These are phyloP conservation scores for Pythium folliculosum DNA, from an alignment of 352 stramenopile species.

Conservation along the genomic window DNA sequence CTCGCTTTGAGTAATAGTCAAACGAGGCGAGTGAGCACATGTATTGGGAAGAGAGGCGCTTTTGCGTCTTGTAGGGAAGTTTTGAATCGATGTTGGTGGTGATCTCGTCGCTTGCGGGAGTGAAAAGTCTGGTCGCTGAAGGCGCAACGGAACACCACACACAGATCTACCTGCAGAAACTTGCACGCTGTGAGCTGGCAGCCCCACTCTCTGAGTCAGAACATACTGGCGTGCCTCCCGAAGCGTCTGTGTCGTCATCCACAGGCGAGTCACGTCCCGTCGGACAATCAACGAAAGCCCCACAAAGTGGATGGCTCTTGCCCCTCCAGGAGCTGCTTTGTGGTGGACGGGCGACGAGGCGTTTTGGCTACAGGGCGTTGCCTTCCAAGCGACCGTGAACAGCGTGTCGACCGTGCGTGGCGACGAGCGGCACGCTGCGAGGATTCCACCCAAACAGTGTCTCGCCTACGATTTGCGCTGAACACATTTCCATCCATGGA, in stretches of 20 bases:
- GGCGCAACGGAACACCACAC: neutral
- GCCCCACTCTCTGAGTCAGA: neutral
- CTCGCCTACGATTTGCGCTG: neutral
- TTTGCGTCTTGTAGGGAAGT: no score
- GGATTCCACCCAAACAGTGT: neutral
- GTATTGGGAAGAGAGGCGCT: no score
- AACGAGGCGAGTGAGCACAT: no score
- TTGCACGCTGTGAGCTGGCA: neutral
- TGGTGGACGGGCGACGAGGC: no score
- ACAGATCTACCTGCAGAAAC: neutral
- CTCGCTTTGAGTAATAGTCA: neutral
- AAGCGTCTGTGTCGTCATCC: slow-evolving; percentile 4
- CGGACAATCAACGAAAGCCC: neutral
- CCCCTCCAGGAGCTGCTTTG: neutral
- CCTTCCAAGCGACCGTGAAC: no score
- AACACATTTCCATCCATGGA: neutral
- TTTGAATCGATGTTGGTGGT: no score
- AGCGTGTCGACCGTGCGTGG: no score
- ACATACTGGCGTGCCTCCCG: neutral
- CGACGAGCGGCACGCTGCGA: no score
- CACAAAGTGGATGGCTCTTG: neutral
- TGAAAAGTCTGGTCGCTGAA: no score
- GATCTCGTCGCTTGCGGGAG: no score
- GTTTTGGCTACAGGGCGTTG: no score
- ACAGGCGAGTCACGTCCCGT: neutral